These are phyloP conservation scores for Vaccinium myrtillus DNA, from an alignment of 148 eudicot species.

Conservation along the genomic window DNA sequence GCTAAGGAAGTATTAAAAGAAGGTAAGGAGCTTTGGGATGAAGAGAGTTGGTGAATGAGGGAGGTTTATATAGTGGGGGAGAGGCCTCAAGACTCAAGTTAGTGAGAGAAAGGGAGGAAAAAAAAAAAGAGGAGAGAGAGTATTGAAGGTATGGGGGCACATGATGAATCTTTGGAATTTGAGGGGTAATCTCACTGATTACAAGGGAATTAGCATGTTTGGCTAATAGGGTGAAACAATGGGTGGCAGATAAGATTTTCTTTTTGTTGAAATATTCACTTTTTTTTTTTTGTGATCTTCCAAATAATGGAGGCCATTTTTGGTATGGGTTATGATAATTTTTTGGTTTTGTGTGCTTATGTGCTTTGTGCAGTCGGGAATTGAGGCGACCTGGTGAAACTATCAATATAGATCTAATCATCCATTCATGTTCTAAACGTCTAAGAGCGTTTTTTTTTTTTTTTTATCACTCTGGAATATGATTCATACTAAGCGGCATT, in stretches of 20 bases:
- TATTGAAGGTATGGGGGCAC: background rate
- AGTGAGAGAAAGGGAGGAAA: background rate
- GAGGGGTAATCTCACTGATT: background rate
- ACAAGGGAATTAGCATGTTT: background rate
- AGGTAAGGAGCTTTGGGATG: background rate
- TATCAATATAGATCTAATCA: background rate
- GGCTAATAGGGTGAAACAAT: background rate
- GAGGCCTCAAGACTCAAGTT: constrained; percentile 6
- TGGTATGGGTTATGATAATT: background rate
- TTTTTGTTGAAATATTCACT: background rate
- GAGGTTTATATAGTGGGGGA: constrained; percentile 26
- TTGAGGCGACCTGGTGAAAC: constrained; percentile 11
- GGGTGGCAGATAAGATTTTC: background rate
- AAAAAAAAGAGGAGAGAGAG: background rate
- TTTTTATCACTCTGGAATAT: background rate
- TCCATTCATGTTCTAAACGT: constrained; percentile 1
- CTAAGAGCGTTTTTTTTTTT: background rate
- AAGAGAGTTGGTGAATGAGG: background rate
- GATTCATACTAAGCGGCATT: background rate
- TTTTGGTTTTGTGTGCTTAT: constrained; percentile 13
- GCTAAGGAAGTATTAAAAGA: background rate
- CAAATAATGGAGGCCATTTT: constrained; percentile 1
- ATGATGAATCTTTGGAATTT: background rate
- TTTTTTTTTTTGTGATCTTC: background rate
- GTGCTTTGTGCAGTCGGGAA: constrained; percentile 33